A percentile compares a stretch with the other conserved stretches of the same genome.
These are phyloP conservation scores for Artemisia tridentata DNA, from an alignment of 129 eudicot species.

Conservation along the genomic window DNA sequence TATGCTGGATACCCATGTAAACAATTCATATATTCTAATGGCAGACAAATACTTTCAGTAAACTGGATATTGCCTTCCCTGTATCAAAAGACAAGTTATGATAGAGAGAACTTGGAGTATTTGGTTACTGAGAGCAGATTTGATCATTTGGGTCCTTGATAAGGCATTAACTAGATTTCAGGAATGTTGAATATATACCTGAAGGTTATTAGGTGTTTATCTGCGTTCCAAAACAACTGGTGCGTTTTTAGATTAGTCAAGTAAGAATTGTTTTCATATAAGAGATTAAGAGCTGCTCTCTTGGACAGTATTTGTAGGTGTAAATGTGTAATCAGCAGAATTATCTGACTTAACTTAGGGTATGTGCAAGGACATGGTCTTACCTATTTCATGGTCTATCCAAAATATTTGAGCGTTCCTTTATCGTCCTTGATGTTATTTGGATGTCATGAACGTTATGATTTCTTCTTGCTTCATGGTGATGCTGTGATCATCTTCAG, in stretches of 20 bases:
- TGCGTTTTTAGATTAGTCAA: neutral
- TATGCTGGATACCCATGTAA: neutral
- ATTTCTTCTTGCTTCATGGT: neutral
- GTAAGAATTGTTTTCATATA: neutral
- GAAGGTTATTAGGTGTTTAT: neutral
- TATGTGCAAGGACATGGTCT: neutral
- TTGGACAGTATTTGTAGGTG: too few relatives aligned
- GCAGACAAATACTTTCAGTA: neutral
- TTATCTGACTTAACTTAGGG: neutral
- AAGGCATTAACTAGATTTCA: neutral
- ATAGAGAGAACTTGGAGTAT: neutral
- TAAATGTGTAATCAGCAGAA: neutral
- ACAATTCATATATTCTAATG: neutral
- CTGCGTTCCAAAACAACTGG: too few relatives aligned
- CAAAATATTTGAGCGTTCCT: neutral
- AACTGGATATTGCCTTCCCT: constrained; percentile 5
- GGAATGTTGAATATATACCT: neutral
- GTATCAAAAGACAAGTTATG: neutral
- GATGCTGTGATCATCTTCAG: neutral
- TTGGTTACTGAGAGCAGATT: neutral
- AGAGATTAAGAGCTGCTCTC: neutral
- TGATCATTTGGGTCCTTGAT: constrained; percentile 1
- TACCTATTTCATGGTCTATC: neutral
- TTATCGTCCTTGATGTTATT: neutral
- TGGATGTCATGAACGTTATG: neutral